Evolutionary conservation across 495 filamentous ascomycete genomes (phyloP), one percentile per base, ranked within the genome.

Genomic region (Penicillium manginii): DNA sequence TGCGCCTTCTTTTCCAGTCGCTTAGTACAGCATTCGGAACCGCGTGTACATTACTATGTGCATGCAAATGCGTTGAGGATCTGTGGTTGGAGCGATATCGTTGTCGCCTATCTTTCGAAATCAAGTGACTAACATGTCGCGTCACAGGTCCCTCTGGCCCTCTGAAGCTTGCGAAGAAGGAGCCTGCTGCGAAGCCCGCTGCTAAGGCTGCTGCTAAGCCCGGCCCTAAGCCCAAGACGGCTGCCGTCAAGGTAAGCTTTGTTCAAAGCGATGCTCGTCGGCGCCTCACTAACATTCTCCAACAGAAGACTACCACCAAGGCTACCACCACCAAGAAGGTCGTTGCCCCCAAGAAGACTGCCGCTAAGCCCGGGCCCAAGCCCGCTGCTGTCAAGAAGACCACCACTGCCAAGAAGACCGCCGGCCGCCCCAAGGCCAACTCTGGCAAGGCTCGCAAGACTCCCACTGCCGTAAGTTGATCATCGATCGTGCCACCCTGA

Each of bases 121-220:
- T 8, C 17, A 18, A 17, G 8, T 43, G 8, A 61, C 78, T 86
- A 64, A 87, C 73, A 49, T 71, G 63, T 70, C 59, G 21, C 31
- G 29, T 45, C 51, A 55, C 54, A 96, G 92, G 93, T 63, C 82
- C 91, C 53, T 98, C 94, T 47, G 94, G 94, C 42, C 90, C 91
- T 61, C 91, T 96, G 78, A 99, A 99, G 87, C 89, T 99, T 45
- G 90, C 88, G 29, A 96, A 96, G 86, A 96, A 96, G 82, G 83
- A 68, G 29, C 66, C 79, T 52, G 69, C 78, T 52, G 61, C 74
- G 56, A 84, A 87, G 74, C 73, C 84, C 40, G 81, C 78, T 26
- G 71, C 82, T 47, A 60, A 78, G 56, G 35, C 84, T 79, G 71
- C 84, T 82, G 78, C 76, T 74, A 76, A 84, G 50, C 71, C 59